A percentile compares a stretch with the other conserved stretches of the same genome.
Evolutionary conservation across 495 filamentous ascomycete genomes (phyloP).

Genomic region (Jackrogersella multiformis): DNA sequence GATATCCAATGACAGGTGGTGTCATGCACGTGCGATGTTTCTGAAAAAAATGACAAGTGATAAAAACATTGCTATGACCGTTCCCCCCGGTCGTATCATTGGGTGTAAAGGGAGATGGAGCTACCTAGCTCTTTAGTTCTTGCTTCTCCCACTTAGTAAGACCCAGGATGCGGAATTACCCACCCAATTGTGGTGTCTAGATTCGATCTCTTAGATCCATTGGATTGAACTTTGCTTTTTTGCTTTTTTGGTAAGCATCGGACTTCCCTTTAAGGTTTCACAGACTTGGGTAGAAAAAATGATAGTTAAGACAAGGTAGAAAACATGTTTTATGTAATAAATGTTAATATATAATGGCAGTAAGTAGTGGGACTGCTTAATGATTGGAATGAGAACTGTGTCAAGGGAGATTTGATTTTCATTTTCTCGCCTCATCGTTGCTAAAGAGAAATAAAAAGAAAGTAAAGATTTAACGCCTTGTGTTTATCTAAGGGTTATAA

Average conservation of each 20-base stretch:
- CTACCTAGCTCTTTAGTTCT: conserved; percentile 7
- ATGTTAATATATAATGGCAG: background rate
- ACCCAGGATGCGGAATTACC: conserved; percentile 29
- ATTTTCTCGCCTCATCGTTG: background rate
- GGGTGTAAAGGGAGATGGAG: conserved; percentile 17
- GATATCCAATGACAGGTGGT: conserved; percentile 5
- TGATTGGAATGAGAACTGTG: conserved; percentile 5
- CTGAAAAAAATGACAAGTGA: conserved; percentile 19
- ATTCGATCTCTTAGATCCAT: conserved; percentile 10
- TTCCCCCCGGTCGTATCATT: conserved; percentile 8
- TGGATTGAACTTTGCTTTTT: conserved; percentile 32
- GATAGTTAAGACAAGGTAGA: conserved; percentile 30
- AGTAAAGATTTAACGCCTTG: background rate
- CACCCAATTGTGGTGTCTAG: conserved; percentile 18
- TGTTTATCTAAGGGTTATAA: background rate
- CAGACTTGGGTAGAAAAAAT: conserved; percentile 5
- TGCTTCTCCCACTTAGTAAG: conserved; percentile 13
- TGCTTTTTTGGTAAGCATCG: background rate
- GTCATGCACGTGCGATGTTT: conserved; percentile 11
- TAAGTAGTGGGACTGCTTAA: conserved; percentile 5
- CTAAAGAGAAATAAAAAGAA: background rate
- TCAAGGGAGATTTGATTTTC: background rate
- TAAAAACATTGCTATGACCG: background rate
- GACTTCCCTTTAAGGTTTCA: conserved; percentile 31
- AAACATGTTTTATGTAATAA: conserved; percentile 17